Conservation (phyloP, 768 basidiomycete genomes). For the Aureoboletus auriporus region DNA sequence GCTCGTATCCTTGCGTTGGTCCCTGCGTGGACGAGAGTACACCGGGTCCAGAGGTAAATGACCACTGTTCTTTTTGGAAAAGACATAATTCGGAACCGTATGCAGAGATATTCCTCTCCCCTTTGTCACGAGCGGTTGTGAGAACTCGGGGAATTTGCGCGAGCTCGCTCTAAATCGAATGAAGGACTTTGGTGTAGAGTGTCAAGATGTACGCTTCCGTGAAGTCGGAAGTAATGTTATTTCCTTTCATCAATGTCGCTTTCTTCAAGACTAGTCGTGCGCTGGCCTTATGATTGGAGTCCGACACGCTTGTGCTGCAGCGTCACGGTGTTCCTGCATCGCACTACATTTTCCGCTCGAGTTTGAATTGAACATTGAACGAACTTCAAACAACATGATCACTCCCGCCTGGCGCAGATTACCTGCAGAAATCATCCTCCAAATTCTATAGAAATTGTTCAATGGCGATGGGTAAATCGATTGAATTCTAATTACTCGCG, state of each 20-base stretch:
- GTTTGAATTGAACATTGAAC: too few species aligned
- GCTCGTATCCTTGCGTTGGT: constrained; percentile 94
- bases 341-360: too few species aligned
- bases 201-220: constrained; percentile 94
- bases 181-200: constrained; percentile 98
- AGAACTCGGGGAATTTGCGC: constrained; percentile 94
- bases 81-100: not conserved
- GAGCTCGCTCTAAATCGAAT: constrained; percentile 95
- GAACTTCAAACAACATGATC: too few species aligned
- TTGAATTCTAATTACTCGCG: not conserved
- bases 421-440: too few species aligned
- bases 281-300: too few species aligned
- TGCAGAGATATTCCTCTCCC: constrained; percentile 93
- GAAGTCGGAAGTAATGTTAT: constrained; percentile 84
- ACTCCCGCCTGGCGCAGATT: too few species aligned
- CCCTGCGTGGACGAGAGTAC: constrained; percentile 98
- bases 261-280: too few species aligned
- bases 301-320: too few species aligned
- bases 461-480: not conserved
- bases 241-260: not conserved
- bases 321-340: too few species aligned
- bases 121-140: constrained; percentile 93
- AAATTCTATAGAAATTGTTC: not conserved
- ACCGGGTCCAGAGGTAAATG: constrained; percentile 87
- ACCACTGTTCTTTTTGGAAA: not conserved